Conservation (phyloP, 345 rosid species). For the Bretschneidera sinensis region DNA sequence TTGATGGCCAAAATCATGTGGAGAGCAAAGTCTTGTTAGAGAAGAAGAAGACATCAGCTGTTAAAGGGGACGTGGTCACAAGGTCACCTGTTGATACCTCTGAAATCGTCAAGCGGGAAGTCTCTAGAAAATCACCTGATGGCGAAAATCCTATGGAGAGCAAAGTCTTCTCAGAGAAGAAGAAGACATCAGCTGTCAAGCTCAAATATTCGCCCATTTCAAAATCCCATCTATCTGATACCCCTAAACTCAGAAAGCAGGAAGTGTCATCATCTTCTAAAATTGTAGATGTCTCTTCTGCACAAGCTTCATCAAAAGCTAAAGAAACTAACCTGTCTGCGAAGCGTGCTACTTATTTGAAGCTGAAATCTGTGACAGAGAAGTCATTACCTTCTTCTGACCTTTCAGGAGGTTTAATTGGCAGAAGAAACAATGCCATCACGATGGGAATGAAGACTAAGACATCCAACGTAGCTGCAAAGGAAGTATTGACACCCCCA, state of each 20-base stretch:
- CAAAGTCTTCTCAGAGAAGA: neutral
- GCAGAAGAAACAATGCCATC: conserved; percentile 19
- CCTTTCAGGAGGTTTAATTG: conserved; percentile 25
- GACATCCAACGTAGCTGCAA: conserved; percentile 24
- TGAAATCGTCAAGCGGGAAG: conserved; percentile 9
- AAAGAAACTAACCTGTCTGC: conserved; percentile 30
- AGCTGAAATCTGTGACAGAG: conserved; percentile 31
- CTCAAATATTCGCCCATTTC: conserved; percentile 21
- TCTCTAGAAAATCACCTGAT: neutral
- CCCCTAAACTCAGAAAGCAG: conserved; percentile 15
- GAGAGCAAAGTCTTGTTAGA: conserved; percentile 1
- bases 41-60: conserved; percentile 11
- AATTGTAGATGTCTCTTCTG: conserved; percentile 19
- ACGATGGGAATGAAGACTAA: conserved; percentile 23
- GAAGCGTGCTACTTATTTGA: conserved; percentile 27
- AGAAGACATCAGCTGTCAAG: conserved; percentile 16
- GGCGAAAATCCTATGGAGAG: too few species aligned
- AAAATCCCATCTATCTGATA: conserved; percentile 14
- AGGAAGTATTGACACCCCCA: conserved; percentile 21
- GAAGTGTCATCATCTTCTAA: conserved; percentile 26
- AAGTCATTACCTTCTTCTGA: conserved; percentile 21
- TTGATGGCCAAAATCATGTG: neutral
- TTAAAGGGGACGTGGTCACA: too few species aligned
- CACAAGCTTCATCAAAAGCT: conserved; percentile 25
- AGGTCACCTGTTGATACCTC: neutral